Conservation (phyloP, 768 basidiomycete species). For the Agaricus subrufescens region DNA sequence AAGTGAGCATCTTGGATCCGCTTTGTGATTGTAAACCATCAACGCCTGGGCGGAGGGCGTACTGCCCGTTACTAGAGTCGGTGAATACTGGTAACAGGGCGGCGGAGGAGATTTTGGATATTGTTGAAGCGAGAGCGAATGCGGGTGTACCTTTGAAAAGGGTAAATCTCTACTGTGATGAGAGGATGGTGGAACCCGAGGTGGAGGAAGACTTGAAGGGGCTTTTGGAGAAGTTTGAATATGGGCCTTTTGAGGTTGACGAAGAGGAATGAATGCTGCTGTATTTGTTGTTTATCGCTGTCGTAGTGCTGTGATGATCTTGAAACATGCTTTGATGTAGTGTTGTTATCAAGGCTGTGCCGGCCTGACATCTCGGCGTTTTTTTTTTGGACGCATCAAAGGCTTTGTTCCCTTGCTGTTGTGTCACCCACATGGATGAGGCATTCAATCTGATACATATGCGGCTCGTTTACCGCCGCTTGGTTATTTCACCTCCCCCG, state of each 20-base stretch:
- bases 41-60: slow-evolving; percentile 13
- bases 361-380: too few species aligned
- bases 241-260: slow-evolving; percentile 50
- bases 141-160: slow-evolving; percentile 42
- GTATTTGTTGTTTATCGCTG: too few species aligned
- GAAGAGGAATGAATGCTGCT: slow-evolving; percentile 15
- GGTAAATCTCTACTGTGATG: slow-evolving; percentile 41
- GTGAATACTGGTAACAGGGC: slow-evolving; percentile 34
- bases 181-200: slow-evolving; percentile 28
- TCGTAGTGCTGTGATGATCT: too few species aligned
- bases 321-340: background rate
- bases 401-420: too few species aligned
- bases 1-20: slow-evolving; percentile 24
- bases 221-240: slow-evolving; percentile 47
- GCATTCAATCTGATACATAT: too few species aligned
- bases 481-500: too few species aligned
- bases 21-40: slow-evolving; percentile 9
- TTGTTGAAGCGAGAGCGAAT: slow-evolving; percentile 39
- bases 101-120: too few species aligned
- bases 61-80: slow-evolving; percentile 47
- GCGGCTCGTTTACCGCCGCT: too few species aligned
- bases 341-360: background rate
- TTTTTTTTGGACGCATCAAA: too few species aligned
- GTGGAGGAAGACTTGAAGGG: slow-evolving; percentile 49
- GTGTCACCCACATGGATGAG: too few species aligned